Evolutionary conservation across 257 asterid species (phyloP), one percentile per base, ranked within the genome.

Genomic region (Solanum ahanhuiri): DNA sequence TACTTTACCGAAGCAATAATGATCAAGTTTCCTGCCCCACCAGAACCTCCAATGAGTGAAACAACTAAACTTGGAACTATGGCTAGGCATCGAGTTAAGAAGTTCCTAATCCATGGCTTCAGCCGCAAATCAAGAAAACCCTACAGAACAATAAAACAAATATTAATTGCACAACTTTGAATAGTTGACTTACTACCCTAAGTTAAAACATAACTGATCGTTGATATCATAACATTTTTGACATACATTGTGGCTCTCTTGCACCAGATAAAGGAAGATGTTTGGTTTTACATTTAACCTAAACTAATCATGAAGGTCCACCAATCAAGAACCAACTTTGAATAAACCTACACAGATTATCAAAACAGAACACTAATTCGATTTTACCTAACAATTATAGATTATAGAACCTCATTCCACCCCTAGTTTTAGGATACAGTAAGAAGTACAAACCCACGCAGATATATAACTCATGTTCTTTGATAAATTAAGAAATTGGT

Each of bases 51-150:
- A 15, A 93, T 91, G 85, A 95, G 87, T 15, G 99, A 95, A 35
- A 96, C 98, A 82, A 87, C 58, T n/a, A 95, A 92, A 89, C 99
- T 96, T 20, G 99, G 99, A 72, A 94, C 93, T 23, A 96, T 96
- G 39, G 99, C 99, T 87, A 96, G 88, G 90, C 98, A 87, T 76
- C 99, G 95, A 77, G 99, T 95, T 76, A 95, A 83, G 43, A 90
- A 91, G 92, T 96, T 96, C 89, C 99, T 86, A 37, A 95, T 90
- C 99, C 99, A 96, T 31, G 99, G 97, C 89, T 92, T 96, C 90
- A 96, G 87, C 76, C 97, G 93, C 85, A 97, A 91, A 90, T 97
- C 93, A 86, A 97, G 98, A 90, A 97, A 97, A 17, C 99, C 99
- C 98, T 96, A 54, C 85, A 64, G 18, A 63, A 81, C 72, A 64